Evolutionary conservation across 495 filamentous ascomycete genomes (phyloP).

Genomic region (Aspergillus diversus): DNA sequence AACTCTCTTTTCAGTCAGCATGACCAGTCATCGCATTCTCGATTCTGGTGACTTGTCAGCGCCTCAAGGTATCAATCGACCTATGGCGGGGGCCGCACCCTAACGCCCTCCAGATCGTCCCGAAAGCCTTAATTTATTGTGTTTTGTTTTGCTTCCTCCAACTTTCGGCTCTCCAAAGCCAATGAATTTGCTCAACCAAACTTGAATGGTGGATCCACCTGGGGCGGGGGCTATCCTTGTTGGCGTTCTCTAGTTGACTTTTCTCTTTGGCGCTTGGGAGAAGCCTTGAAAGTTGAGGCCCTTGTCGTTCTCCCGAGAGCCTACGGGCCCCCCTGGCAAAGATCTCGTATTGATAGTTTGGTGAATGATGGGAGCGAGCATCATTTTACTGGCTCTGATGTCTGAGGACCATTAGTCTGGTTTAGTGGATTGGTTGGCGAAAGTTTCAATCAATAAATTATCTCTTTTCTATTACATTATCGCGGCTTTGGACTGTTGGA

Average conservation of each 20-base stretch:
- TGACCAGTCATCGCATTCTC: slow-evolving; percentile 22
- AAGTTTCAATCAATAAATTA: not conserved
- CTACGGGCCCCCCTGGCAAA: not conserved
- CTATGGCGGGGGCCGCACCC: slow-evolving; percentile 23
- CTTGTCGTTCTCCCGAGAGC: not conserved
- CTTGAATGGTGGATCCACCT: slow-evolving; percentile 22
- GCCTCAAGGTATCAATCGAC: slow-evolving; percentile 1
- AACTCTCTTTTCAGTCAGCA: slow-evolving; percentile 8
- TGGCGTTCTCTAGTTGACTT: slow-evolving; percentile 23
- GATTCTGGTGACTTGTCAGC: slow-evolving; percentile 30
- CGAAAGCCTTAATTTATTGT: slow-evolving; percentile 26
- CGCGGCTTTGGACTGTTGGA: too few species aligned
- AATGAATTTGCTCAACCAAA: slow-evolving; percentile 16
- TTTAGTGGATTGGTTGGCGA: slow-evolving; percentile 9
- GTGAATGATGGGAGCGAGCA: not conserved
- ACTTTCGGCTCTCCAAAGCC: slow-evolving; percentile 10
- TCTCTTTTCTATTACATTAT: not conserved
- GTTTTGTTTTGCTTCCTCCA: slow-evolving; percentile 21
- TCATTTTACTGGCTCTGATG: too few species aligned
- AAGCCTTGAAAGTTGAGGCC: not conserved
- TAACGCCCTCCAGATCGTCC: slow-evolving; percentile 34
- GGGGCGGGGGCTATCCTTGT: slow-evolving; percentile 22
- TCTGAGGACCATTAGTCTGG: not conserved
- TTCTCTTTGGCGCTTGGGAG: not conserved
- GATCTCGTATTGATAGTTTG: slow-evolving; percentile 23